Evolutionary conservation across 805 yeast genomes (phyloP).

Genomic region (Starmera dryadoides): DNA sequence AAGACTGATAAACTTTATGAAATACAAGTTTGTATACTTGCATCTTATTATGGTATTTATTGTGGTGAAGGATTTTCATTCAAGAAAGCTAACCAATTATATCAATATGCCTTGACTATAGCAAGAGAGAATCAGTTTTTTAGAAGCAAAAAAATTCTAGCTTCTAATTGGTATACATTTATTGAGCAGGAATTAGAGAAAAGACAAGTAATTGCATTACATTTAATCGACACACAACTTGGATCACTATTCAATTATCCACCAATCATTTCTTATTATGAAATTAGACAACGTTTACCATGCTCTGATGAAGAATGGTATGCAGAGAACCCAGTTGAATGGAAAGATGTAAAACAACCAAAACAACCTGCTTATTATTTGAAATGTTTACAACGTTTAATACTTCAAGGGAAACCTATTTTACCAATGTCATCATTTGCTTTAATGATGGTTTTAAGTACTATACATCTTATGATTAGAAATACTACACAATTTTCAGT

Average conservation of each 20-base stretch:
- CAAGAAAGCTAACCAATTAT: neutral
- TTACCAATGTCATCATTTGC: neutral
- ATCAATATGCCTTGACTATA: neutral
- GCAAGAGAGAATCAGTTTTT: neutral
- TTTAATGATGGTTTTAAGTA: neutral
- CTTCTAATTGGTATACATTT: neutral
- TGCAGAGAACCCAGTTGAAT: neutral
- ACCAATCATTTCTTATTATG: neutral
- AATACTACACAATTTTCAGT: neutral
- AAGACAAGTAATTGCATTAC: neutral
- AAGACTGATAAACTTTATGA: neutral
- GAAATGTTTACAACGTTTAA: neutral
- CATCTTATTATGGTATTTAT: neutral
- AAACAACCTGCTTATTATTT: neutral
- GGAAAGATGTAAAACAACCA: neutral
- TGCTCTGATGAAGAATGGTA: neutral
- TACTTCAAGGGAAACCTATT: neutral
- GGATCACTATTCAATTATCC: neutral
- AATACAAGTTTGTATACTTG: neutral
- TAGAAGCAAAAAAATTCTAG: neutral
- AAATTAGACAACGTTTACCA: neutral
- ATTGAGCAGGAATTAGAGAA: neutral
- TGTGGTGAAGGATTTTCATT: neutral
- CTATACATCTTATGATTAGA: constrained; percentile 1
- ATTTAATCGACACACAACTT: neutral